Evolutionary conservation across 2,329 filamentous ascomycete species (phyloP).

Genomic region (Didymellaceae sp.): DNA sequence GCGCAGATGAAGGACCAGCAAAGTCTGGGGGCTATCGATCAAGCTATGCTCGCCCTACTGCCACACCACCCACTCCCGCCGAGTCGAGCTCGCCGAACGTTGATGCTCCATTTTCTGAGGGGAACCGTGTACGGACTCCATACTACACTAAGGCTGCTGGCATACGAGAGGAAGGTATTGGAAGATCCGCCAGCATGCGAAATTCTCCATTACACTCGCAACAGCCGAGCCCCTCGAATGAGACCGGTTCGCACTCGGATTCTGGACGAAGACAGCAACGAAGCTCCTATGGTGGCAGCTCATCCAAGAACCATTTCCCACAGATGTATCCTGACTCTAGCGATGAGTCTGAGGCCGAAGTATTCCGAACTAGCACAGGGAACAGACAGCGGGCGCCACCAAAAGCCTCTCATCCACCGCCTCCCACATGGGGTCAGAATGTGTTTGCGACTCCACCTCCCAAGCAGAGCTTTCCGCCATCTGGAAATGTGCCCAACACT

Average conservation of each 20-base stretch:
- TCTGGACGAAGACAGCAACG: constrained; percentile 38
- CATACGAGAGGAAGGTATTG: constrained; percentile 62
- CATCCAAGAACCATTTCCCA: constrained; percentile 29
- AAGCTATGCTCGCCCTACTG: constrained; percentile 43
- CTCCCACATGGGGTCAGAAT: constrained; percentile 26
- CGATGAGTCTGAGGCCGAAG: constrained; percentile 32
- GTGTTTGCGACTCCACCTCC: constrained; percentile 28
- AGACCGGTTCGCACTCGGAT: constrained; percentile 39
- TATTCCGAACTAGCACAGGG: constrained; percentile 20
- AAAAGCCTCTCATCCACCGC: constrained; percentile 24
- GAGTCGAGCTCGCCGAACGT: constrained; percentile 29
- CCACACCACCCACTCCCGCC: constrained; percentile 30
- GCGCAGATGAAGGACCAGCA: constrained; percentile 66
- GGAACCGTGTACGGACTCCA: constrained; percentile 58
- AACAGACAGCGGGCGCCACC: constrained; percentile 22
- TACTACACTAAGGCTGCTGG: constrained; percentile 61
- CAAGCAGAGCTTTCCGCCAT: constrained; percentile 21
- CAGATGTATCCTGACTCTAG: constrained; percentile 43
- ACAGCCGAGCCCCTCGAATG: constrained; percentile 30
- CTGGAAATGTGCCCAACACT: constrained; percentile 31
- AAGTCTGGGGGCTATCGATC: constrained; percentile 55
- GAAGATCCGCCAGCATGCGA: constrained; percentile 61
- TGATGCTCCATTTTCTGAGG: constrained; percentile 52
- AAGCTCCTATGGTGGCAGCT: constrained; percentile 32
- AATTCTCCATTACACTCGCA: constrained; percentile 51